phyloP scores from a whole-genome alignment of 768 basidiomycete species.

The Strobilomyces dryophilus region DNA sequence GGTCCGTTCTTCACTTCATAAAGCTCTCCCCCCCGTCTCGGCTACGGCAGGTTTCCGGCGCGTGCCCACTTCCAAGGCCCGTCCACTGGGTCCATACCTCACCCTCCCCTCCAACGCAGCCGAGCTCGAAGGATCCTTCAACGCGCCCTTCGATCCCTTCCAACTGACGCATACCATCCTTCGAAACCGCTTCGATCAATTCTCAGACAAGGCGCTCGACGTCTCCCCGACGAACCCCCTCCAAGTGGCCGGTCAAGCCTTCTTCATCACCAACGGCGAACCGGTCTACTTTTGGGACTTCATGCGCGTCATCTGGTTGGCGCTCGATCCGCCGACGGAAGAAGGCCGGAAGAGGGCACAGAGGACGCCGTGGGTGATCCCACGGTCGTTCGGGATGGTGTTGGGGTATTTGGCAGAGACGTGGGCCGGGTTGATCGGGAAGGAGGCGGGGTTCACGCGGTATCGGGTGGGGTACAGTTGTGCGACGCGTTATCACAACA shows the following conservation, averaged over 20 bases:
- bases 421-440: slow-evolving; percentile 68
- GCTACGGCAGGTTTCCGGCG: slow-evolving; percentile 61
- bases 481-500: slow-evolving; percentile 83
- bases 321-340: slow-evolving; percentile 48
- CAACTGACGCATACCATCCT: slow-evolving; percentile 49
- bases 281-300: slow-evolving; percentile 98
- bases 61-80: slow-evolving; percentile 74
- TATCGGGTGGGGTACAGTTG: slow-evolving; percentile 81
- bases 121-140: slow-evolving; percentile 53
- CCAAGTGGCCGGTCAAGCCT: slow-evolving; percentile 87
- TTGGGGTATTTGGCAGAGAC: slow-evolving; percentile 73
- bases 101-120: slow-evolving; percentile 55
- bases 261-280: slow-evolving; percentile 97
- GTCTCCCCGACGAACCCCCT: slow-evolving; percentile 53
- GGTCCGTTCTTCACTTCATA: slow-evolving; percentile 37
- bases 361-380: slow-evolving; percentile 44
- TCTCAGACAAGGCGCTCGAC: slow-evolving; percentile 55
- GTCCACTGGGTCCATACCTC: slow-evolving; percentile 81
- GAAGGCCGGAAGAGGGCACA: slow-evolving; percentile 41
- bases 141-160: slow-evolving; percentile 37
- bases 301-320: slow-evolving; percentile 72
- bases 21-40: slow-evolving; percentile 57
- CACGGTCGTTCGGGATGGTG: slow-evolving; percentile 60
- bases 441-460: slow-evolving; percentile 79
- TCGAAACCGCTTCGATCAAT: slow-evolving; percentile 79